phyloP scores from a whole-genome alignment of 371 early-diverging fungal genomes.

The Spraguea lophii region DNA sequence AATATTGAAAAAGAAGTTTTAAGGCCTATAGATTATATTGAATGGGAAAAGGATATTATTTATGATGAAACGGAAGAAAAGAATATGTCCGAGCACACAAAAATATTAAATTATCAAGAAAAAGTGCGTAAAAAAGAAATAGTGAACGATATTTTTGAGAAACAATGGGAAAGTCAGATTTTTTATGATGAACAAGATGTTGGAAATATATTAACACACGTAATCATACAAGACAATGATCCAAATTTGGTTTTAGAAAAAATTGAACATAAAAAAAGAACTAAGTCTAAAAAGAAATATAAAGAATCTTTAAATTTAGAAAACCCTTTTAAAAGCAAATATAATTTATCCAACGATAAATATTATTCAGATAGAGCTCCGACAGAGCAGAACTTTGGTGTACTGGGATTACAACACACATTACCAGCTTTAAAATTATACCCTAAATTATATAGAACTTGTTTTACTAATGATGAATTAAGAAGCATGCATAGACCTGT shows the following conservation, averaged over 20 bases:
- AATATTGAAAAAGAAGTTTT: not conserved
- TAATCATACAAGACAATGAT: slow-evolving; percentile 40
- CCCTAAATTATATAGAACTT: slow-evolving; percentile 64
- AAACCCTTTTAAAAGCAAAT: slow-evolving; percentile 51
- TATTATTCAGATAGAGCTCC: slow-evolving; percentile 57
- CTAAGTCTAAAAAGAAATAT: slow-evolving; percentile 28
- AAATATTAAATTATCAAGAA: not conserved
- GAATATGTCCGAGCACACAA: not conserved
- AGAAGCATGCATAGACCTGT: slow-evolving; percentile 73
- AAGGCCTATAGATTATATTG: slow-evolving; percentile 39
- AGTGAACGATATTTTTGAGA: slow-evolving; percentile 36
- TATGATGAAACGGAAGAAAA: slow-evolving; percentile 1
- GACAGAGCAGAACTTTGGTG: slow-evolving; percentile 58
- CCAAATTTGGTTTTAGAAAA: slow-evolving; percentile 46
- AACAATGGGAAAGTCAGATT: slow-evolving; percentile 42
- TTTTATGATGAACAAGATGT: slow-evolving; percentile 34
- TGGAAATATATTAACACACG: slow-evolving; percentile 13
- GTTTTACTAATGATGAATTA: slow-evolving; percentile 61
- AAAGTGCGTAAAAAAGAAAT: slow-evolving; percentile 18
- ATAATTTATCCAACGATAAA: slow-evolving; percentile 80
- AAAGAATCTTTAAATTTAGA: slow-evolving; percentile 23
- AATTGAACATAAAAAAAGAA: slow-evolving; percentile 33
- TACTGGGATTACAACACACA: slow-evolving; percentile 64
- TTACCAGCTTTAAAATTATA: slow-evolving; percentile 70
- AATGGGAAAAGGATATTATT: slow-evolving; percentile 41